phyloP scores from a whole-genome alignment of 257 asterid genomes.

The Nicotiana tomentosiformis region DNA sequence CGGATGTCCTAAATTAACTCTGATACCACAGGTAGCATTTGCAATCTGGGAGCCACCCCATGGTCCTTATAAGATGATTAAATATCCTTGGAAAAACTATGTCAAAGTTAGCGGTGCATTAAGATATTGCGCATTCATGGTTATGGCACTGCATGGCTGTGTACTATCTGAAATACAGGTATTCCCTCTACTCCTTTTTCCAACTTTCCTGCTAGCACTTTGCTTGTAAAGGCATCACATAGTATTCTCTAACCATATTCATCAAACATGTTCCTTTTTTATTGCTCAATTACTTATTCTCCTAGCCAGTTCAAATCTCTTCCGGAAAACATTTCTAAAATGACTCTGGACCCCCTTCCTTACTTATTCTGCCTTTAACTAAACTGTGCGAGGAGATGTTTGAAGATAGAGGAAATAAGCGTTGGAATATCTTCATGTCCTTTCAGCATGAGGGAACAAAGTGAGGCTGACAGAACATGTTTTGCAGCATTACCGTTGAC shows the following conservation, averaged over 20 bases:
- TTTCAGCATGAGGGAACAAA: background rate
- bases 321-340: background rate
- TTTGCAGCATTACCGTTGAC: background rate
- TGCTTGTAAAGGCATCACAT: background rate
- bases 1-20: background rate
- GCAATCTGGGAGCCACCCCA: constrained; percentile 83
- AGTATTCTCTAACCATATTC: background rate
- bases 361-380: too few species aligned
- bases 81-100: constrained; percentile 53
- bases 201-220: background rate
- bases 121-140: constrained; percentile 70
- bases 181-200: background rate
- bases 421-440: background rate
- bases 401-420: background rate
- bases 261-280: background rate
- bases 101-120: constrained; percentile 57
- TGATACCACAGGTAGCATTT: constrained; percentile 46
- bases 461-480: background rate
- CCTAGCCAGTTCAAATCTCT: background rate
- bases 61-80: constrained; percentile 52
- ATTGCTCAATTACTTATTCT: background rate
- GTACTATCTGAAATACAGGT: constrained; percentile 85
- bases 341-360: background rate
- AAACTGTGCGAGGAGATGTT: background rate
- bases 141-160: constrained; percentile 88